Evolutionary conservation across 2,329 filamentous ascomycete genomes (phyloP).

Genomic region (Corniculantispora saksenae): DNA sequence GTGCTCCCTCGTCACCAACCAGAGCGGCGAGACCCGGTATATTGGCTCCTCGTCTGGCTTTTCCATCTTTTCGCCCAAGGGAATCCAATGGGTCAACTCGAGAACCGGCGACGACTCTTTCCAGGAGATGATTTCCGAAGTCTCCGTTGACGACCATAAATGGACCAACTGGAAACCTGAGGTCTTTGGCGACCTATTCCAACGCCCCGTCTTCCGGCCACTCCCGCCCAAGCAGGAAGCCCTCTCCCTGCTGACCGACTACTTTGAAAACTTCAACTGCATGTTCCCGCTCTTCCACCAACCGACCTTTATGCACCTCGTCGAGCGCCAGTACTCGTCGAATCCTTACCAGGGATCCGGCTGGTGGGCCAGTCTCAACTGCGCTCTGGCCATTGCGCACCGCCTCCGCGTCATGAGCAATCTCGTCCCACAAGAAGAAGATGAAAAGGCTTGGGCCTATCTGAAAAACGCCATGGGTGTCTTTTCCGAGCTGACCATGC

Average conservation of each 20-base stretch:
- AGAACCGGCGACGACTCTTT: slow-evolving; percentile 97
- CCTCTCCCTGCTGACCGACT: slow-evolving; percentile 85
- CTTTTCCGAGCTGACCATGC: slow-evolving; percentile 89
- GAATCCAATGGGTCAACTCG: slow-evolving; percentile 97
- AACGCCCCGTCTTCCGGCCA: slow-evolving; percentile 77
- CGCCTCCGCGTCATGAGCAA: slow-evolving; percentile 94
- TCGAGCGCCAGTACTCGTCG: slow-evolving; percentile 88
- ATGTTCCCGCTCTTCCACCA: slow-evolving; percentile 98
- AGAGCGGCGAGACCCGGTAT: slow-evolving; percentile 90
- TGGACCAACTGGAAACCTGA: slow-evolving; percentile 99
- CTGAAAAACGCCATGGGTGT: slow-evolving; percentile 96
- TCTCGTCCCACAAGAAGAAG: slow-evolving; percentile 84
- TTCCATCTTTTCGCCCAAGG: slow-evolving; percentile 97
- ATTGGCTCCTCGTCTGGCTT: slow-evolving; percentile 97
- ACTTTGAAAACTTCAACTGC: slow-evolving; percentile 98
- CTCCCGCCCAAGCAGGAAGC: slow-evolving; percentile 86
- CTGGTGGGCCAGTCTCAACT: slow-evolving; percentile 98
- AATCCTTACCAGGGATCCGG: slow-evolving; percentile 94
- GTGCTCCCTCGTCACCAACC: slow-evolving; percentile 96
- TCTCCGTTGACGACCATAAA: slow-evolving; percentile 90
- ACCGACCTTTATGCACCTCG: slow-evolving; percentile 96
- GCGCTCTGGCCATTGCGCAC: slow-evolving; percentile 89
- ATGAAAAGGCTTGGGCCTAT: slow-evolving; percentile 92
- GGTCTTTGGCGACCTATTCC: slow-evolving; percentile 90
- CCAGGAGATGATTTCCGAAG: slow-evolving; percentile 88